phyloP scores from a whole-genome alignment of 371 early-diverging fungal genomes.

The Mucor circinelloides region DNA sequence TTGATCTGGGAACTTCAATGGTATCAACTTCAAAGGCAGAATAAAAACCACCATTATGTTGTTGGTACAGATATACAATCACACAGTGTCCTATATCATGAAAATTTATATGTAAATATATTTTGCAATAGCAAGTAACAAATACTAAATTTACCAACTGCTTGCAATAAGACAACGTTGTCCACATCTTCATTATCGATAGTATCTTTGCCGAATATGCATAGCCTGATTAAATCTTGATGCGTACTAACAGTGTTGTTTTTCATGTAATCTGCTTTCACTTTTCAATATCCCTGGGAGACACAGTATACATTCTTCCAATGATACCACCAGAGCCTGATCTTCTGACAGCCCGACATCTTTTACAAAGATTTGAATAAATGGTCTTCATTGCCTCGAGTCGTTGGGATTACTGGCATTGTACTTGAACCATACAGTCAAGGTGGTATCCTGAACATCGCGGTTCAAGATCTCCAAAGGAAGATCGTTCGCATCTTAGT shows the following conservation, averaged over 20 bases:
- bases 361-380: too few species aligned
- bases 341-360: too few species aligned
- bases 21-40: slow-evolving; percentile 15
- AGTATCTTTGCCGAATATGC: slow-evolving; percentile 20
- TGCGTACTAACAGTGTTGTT: slow-evolving; percentile 17
- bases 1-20: slow-evolving; percentile 11
- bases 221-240: slow-evolving; percentile 19
- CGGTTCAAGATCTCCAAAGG: too few species aligned
- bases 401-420: too few species aligned
- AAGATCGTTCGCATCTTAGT: background rate
- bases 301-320: too few species aligned
- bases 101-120: slow-evolving; percentile 21
- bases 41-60: slow-evolving; percentile 22
- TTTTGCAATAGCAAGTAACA: slow-evolving; percentile 28
- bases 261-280: slow-evolving; percentile 24
- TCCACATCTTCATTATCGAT: slow-evolving; percentile 20
- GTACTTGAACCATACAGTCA: too few species aligned
- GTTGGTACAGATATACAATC: slow-evolving; percentile 27
- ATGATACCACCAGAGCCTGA: too few species aligned
- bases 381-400: too few species aligned
- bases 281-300: too few species aligned
- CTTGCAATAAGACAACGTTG: slow-evolving; percentile 23
- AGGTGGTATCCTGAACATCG: too few species aligned
- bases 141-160: slow-evolving; percentile 27
- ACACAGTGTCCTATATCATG: slow-evolving; percentile 23